Evolutionary conservation across 2,329 filamentous ascomycete species (phyloP), one percentile per base, ranked within the genome.

Genomic region (Triangularia verruculosa): DNA sequence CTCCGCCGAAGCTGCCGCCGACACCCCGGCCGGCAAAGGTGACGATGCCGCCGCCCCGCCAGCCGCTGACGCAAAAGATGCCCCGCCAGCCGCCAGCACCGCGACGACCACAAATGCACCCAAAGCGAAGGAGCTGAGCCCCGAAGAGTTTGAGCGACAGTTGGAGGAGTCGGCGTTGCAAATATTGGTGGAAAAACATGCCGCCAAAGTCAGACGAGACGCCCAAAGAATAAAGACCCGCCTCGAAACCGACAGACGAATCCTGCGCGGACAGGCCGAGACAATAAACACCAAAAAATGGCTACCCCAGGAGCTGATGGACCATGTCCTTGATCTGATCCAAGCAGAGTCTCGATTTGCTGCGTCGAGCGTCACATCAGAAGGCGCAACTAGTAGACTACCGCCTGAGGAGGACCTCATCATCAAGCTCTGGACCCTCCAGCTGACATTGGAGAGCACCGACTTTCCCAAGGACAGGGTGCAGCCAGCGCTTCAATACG

Each of bases 151-250:
- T 59, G 95, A 97, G 73, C 88, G 81, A 67, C 92, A 96, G 71
- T 84, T 98, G 15, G 92, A 97, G 74, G 89, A 93, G 71, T 90
- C 92, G n/a, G 92, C 96, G 71, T 81, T 99, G 39, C 93, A 98
- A 75, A 78, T 91, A 22, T 79, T 97, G 5, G 89, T 98, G 15
- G 94, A 98, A 67, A 95, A 93, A 72, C 80, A 94, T 76, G 89
- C 89, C 0, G 79, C 85, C 47, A 97, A 94, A 75, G 89, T 89
- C 66, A 89, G 89, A 70, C 88, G 89, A 71, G 93, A 97, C 76
- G 88, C 89, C 15, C 81, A 85, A 67, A 89, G 94, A 20, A 92
- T 96, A 73, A 86, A 88, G 66, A 80, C 84, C 22, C 90, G 91
- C 69, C 82, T 96, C 30, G 90, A 96, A 72, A 97, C 92, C 5